A percentile compares a stretch with the other conserved stretches of the same genome.
phyloP scores from a whole-genome alignment of 202 grass and related monocot species.

The Bolboschoenoplectus hybrid region DNA sequence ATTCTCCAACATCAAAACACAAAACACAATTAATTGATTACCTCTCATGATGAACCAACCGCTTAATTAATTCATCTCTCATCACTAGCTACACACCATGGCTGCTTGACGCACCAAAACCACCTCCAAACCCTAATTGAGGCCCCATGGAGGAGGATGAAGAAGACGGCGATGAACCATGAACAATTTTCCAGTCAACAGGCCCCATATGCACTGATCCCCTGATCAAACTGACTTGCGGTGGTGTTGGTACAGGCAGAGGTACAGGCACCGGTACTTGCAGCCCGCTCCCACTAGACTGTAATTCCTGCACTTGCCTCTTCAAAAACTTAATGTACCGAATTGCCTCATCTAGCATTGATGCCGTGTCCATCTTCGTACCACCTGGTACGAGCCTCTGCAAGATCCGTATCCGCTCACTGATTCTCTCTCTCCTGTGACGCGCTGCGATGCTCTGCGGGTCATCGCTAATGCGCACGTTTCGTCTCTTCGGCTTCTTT shows the following conservation, averaged over 20 bases:
- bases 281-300: conserved; percentile 42
- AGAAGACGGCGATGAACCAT: conserved; percentile 63
- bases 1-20: not conserved
- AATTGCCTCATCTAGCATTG: conserved; percentile 97
- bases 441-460: conserved; percentile 92
- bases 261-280: not conserved
- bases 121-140: conserved; percentile 63
- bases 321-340: conserved; percentile 99
- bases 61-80: conserved; percentile 29
- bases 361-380: conserved; percentile 99
- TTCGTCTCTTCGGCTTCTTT: conserved; percentile 78
- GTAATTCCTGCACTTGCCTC: conserved; percentile 83
- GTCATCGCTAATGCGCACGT: conserved; percentile 97
- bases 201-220: conserved; percentile 45
- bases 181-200: conserved; percentile 49
- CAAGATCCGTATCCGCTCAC: conserved; percentile 92
- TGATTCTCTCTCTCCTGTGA: conserved; percentile 87
- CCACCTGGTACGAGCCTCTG: conserved; percentile 93
- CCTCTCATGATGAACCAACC: conserved; percentile 28
- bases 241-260: conserved; percentile 39
- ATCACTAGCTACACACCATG: conserved; percentile 59
- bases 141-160: conserved; percentile 71
- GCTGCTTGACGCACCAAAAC: conserved; percentile 57
- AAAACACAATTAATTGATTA: conserved; percentile 28
- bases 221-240: conserved; percentile 40